phyloP scores from a whole-genome alignment of 1,139 yeast genomes.

The Geotrichum aggregatum region DNA sequence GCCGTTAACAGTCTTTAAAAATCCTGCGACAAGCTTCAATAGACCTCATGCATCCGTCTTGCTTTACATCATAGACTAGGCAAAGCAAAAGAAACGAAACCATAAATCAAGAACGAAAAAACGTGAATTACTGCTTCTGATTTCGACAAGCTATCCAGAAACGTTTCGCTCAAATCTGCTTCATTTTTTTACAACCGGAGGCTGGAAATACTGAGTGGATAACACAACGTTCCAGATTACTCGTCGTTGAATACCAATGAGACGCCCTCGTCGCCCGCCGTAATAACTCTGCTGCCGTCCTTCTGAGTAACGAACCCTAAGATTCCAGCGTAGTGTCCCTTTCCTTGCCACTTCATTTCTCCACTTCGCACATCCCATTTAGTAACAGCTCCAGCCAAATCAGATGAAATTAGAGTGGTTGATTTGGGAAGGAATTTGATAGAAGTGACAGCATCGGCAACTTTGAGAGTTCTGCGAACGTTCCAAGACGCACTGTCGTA shows the following conservation, averaged over 20 bases:
- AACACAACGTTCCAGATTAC: neutral
- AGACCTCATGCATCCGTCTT: too few species aligned
- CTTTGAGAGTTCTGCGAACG: slow-evolving; percentile 62
- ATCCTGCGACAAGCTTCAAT: too few species aligned
- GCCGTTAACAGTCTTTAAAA: too few species aligned
- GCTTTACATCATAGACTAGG: too few species aligned
- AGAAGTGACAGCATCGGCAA: slow-evolving; percentile 81
- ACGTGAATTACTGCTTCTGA: too few species aligned
- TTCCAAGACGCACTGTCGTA: slow-evolving; percentile 87
- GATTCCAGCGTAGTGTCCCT: slow-evolving; percentile 92
- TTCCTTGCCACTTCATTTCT: slow-evolving; percentile 65
- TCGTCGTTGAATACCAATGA: slow-evolving; percentile 59
- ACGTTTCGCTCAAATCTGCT: too few species aligned
- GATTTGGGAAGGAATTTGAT: slow-evolving; percentile 58
- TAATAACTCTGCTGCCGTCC: slow-evolving; percentile 65
- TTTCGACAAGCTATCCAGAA: too few species aligned
- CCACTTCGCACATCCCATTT: slow-evolving; percentile 91
- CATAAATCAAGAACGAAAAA: too few species aligned
- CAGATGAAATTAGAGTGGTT: slow-evolving; percentile 62
- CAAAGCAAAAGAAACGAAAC: too few species aligned
- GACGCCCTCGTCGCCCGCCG: slow-evolving; percentile 99
- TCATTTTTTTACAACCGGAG: too few species aligned
- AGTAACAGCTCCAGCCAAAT: slow-evolving; percentile 80
- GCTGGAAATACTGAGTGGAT: too few species aligned
- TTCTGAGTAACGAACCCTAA: slow-evolving; percentile 69